Base-by-base conservation (phyloP, 805 yeast genomes). In the Candida argentea region DNA sequence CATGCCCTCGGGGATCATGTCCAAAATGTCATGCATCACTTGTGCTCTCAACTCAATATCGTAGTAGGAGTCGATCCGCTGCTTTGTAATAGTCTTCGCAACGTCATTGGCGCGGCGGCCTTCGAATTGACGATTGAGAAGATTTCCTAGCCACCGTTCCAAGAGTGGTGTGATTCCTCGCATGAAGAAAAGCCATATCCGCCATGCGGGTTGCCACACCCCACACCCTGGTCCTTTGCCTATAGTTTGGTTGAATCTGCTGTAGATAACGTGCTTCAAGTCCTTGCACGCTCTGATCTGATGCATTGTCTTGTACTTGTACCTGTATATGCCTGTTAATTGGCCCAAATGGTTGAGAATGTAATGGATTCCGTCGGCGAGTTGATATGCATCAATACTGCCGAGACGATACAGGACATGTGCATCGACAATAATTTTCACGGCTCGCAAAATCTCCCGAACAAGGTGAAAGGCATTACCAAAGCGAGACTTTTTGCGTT, bases 141-240 rank as follows among this genome's bases (percentile, higher is more conserved):
- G 60, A 40, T 91, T 91, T 1, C 95, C 94, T 17, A 91, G 60
- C 98, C 98, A 91, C 50, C 96, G 64, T 52, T 91, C 98, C 11
- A 91, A 58, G 28, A 91, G 53, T 0, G 99, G 98, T 14, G 86
- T 78, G 11, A 77, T 77, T 12, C 99, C 99, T 41, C 98, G 66
- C 57, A 91, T 55, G 52, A 89, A 89, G 29, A 76, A 81, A 2
- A 91, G 61, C 99, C 98, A 91, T 2, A 87, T 89, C 40, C 95
- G 63, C 98, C 97, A 91, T 1, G 95, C 83, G 0, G 98, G 98
- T 47, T 91, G 97, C 99, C 99, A 91, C 51, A 91, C 82, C 1
- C 99, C 99, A 59, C 94, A 83, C 0, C 98, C 98, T 1, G 98
- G 97, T 2, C 98, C 98, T 47, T 89, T 91, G 0, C 96, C 96